phyloP scores from a whole-genome alignment of 768 basidiomycete species.

The Xerocomellus dryophilus region DNA sequence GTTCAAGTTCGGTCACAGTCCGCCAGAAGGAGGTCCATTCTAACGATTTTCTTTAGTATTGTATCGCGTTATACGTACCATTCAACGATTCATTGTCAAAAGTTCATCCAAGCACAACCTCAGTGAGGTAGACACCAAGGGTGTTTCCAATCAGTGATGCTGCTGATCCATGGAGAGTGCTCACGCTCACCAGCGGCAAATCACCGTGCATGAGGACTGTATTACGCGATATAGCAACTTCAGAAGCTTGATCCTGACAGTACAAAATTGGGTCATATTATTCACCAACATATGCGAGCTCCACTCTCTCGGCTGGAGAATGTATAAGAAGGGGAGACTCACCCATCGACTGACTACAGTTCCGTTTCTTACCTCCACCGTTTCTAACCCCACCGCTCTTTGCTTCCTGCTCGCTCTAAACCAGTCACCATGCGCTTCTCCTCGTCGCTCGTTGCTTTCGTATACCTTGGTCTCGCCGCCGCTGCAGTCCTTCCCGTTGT shows the following conservation, averaged over 20 bases:
- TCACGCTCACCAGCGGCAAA: too few relatives aligned
- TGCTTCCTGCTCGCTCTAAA: neutral
- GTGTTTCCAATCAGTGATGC: neutral
- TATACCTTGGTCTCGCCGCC: neutral
- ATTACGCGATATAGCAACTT: too few relatives aligned
- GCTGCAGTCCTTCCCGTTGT: neutral
- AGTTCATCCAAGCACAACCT: too few relatives aligned
- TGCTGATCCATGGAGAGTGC: too few relatives aligned
- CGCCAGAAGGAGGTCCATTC: too few relatives aligned
- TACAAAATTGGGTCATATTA: too few relatives aligned
- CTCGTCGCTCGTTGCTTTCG: slow-evolving; percentile 1
- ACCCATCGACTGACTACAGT: neutral
- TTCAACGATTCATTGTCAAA: neutral
- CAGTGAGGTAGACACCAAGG: too few relatives aligned
- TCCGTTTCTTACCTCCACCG: neutral
- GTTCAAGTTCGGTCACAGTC: too few relatives aligned
- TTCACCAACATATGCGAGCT: neutral
- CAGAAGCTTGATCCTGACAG: too few relatives aligned
- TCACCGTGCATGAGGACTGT: too few relatives aligned
- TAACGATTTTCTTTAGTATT: neutral
- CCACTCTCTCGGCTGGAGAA: neutral
- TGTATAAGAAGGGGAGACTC: neutral
- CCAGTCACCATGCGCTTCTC: slow-evolving; percentile 5
- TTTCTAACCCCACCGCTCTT: neutral
- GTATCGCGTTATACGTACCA: neutral